Evolutionary conservation across 495 filamentous ascomycete genomes (phyloP), one percentile per base, ranked within the genome.

Genomic region (Durotheca rogersii): DNA sequence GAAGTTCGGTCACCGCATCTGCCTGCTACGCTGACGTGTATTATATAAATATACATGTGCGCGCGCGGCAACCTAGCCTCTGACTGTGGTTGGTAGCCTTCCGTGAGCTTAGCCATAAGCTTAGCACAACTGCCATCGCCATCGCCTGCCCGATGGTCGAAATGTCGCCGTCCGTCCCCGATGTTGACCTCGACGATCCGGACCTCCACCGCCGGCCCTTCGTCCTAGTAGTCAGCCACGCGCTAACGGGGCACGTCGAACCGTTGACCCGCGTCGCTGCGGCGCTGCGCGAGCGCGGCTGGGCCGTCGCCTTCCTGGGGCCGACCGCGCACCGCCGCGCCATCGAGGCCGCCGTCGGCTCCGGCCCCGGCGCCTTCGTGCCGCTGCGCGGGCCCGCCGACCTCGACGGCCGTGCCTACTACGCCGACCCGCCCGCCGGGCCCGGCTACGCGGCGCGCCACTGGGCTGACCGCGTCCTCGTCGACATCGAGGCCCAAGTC

Each of bases 281-380:
- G 2, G 51, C 48, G 7, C 56, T 72, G 39, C 43, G 41, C 17
- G 7, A 48, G 5, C 51, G 36, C 1, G 59, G 57, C 18, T 71
- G 54, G 54, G 39, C 52, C 3, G 58, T 56, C n/a, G 64, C 50
- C 47, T 70, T 71, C 51, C 56, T 73, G 0, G 61, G 60, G 31
- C 48, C 56, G 7, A 60, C 57, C 0, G 55, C 58, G n/a, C 65
- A 61, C 57, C 51, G 53, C 1, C 34, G 39, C 6, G 40, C 48
- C 35, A 67, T 70, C 45, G 51, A 61, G 20, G 49, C 35, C 12
- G n/a, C n/a, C n/a, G n/a, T n/a, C n/a, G n/a, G n/a, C n/a, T 48
- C 63, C 4, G 65, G 67, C 14, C 52, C 64, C 12, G n/a, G n/a
- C n/a, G 35, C 15, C 9, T 73, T 71, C 43, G 12, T 66, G 10